Evolutionary conservation across 139 green algal genomes (phyloP).

Genomic region (Auxenochlorella pyrenoidosa): DNA sequence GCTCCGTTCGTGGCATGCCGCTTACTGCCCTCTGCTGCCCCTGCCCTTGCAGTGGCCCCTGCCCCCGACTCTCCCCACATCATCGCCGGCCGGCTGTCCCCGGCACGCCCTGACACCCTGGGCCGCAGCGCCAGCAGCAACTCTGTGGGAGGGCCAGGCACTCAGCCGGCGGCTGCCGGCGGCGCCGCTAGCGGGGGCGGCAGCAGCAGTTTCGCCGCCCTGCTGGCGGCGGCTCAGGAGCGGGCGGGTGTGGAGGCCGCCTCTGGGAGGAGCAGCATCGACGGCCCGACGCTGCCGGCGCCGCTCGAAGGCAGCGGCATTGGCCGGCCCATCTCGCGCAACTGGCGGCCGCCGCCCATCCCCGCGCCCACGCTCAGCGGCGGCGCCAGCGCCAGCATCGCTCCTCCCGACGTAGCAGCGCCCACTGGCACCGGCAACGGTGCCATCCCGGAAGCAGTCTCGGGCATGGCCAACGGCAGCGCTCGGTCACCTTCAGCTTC

Average conservation of each 20-base stretch:
- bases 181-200: no score
- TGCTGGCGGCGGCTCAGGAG: slow-evolving; percentile 26
- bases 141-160: neutral
- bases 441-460: neutral
- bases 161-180: neutral
- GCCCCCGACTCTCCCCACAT: slow-evolving; percentile 19
- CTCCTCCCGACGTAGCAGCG: neutral
- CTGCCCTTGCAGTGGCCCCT: neutral
- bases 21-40: neutral
- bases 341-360: slow-evolving; percentile 46
- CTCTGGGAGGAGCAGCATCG: neutral
- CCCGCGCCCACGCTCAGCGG: slow-evolving; percentile 24
- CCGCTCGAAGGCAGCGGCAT: slow-evolving; percentile 27
- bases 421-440: neutral
- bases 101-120: neutral
- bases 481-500: neutral
- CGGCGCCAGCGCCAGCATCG: neutral
- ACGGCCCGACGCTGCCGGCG: neutral
- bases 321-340: slow-evolving; percentile 33
- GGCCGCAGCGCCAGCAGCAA: neutral
- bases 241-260: neutral
- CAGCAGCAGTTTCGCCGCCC: neutral
- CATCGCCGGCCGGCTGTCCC: slow-evolving; percentile 40
- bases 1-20: neutral
- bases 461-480: neutral